phyloP scores from a whole-genome alignment of 208 protist genomes.

The Naegleria lovaniensis region DNA sequence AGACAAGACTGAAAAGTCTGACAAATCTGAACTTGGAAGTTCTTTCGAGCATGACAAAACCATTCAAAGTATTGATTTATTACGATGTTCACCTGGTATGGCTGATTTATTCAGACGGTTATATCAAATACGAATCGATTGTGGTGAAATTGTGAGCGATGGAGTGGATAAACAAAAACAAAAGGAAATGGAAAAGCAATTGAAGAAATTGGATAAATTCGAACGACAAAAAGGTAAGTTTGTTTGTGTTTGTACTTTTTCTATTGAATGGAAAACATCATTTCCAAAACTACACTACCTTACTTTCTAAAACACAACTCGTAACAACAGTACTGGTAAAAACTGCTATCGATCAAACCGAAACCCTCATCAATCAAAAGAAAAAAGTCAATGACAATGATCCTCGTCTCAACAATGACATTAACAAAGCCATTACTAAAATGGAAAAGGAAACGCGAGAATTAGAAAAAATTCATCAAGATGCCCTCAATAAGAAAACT shows the following conservation, averaged over 20 bases:
- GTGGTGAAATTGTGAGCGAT: neutral
- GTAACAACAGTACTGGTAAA: neutral
- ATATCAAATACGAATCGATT: slow-evolving; percentile 1
- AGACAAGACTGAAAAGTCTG: too few relatives aligned
- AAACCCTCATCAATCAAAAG: neutral
- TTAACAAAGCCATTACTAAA: neutral
- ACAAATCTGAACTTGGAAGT: too few relatives aligned
- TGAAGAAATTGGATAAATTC: slow-evolving; percentile 2
- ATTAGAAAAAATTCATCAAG: neutral
- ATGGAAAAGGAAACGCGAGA: neutral
- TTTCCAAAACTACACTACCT: too few relatives aligned
- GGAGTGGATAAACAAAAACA: neutral
- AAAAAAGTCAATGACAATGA: neutral
- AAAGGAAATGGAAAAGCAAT: neutral
- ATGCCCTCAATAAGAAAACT: neutral
- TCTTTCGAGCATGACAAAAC: too few relatives aligned
- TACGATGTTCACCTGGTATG: neutral
- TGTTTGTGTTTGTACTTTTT: too few relatives aligned
- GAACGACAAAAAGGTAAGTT: neutral
- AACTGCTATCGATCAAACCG: neutral
- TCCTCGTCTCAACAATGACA: neutral
- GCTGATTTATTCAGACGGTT: neutral
- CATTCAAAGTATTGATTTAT: neutral
- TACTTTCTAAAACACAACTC: too few relatives aligned
- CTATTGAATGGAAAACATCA: too few relatives aligned